Percentiles rank a stretch among this genome's conserved stretches.
Conservation (phyloP, 176 grass and related monocot genomes). For the Urochloa ruziziensis region DNA sequence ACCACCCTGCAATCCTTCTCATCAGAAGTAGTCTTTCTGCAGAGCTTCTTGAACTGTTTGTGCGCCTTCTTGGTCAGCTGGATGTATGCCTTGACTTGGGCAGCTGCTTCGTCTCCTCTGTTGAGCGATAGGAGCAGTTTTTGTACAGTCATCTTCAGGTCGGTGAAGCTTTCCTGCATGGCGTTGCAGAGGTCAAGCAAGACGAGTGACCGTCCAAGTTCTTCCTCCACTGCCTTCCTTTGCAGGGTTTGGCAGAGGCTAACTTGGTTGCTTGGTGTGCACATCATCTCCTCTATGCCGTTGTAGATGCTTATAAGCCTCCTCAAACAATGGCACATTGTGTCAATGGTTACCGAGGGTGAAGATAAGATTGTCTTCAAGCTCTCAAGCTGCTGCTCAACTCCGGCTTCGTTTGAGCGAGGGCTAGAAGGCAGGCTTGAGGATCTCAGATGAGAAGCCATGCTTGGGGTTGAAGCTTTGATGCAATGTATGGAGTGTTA, state of each 20-base stretch:
- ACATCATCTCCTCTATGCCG: slow-evolving; percentile 2
- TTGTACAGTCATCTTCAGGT: slow-evolving; percentile 26
- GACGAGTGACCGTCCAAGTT: slow-evolving; percentile 11
- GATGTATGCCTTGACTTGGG: neutral
- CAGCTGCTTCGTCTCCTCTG: slow-evolving; percentile 1
- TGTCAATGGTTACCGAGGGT: neutral
- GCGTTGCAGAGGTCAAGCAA: slow-evolving; percentile 22
- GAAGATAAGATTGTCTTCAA: neutral
- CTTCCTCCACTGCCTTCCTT: slow-evolving; percentile 28
- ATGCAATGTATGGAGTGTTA: too few relatives aligned
- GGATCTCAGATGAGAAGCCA: slow-evolving; percentile 20
- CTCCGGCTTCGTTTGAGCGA: slow-evolving; percentile 13
- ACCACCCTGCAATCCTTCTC: neutral
- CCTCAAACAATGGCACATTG: neutral
- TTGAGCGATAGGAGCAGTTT: slow-evolving; percentile 7
- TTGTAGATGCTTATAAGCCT: slow-evolving; percentile 15
- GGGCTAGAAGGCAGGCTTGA: slow-evolving; percentile 29
- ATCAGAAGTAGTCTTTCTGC: neutral
- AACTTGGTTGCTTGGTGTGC: slow-evolving; percentile 9
- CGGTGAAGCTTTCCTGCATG: neutral
- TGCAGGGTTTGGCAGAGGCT: neutral
- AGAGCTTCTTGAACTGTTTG: neutral
- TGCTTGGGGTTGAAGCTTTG: neutral
- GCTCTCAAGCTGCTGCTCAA: neutral
- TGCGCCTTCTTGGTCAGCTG: slow-evolving; percentile 29